Base-by-base conservation (phyloP, 306 rosid species). In the Malus fusca region DNA sequence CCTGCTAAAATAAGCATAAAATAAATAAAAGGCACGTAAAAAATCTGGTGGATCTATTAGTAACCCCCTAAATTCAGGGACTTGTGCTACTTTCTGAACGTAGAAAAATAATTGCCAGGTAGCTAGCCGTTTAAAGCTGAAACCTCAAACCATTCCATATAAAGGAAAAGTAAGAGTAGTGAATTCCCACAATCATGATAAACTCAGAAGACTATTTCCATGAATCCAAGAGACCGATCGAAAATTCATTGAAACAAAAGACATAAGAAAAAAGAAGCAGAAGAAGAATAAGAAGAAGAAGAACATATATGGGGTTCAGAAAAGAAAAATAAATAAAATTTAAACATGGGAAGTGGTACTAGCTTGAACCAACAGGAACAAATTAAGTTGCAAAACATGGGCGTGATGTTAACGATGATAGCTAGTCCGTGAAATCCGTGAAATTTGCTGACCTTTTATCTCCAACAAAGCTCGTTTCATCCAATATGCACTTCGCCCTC, bases 371-470 rank as follows among this genome's bases (percentile, higher is more conserved):
- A 48, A 14, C 55, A 48, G 6, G 55, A 48, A 2, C 55, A 48
- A 48, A 48, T 48, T 48, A 48, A 48, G 55, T 48, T 48, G 55
- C 8, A 48, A 15, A 5, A 48, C 55, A 48, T 48, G 55, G 55
- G 19, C 8, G 55, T 48, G 55, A 48, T 15, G 55, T 48, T 48
- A 48, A 48, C 60, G 67, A 72, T 25, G 68, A 42, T 42, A 42
- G 59, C 15, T 17, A 80, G 66, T 82, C 74, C 84, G 76, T 33
- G 80, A 66, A 68, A 81, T n/a, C n/a, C n/a, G n/a, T n/a, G n/a
- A n/a, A n/a, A n/a, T 76, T 71, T 79, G 69, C 91, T 86, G 81
- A 92, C 93, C 97, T 90, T 82, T 71, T 62, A 67, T 65, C 26
- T 63, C 64, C 46, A 71, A 68, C 26, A 46, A 69, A 31, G 63